Evolutionary conservation across 768 basidiomycete genomes (phyloP).

Genomic region (Punctularia strigosozonata): DNA sequence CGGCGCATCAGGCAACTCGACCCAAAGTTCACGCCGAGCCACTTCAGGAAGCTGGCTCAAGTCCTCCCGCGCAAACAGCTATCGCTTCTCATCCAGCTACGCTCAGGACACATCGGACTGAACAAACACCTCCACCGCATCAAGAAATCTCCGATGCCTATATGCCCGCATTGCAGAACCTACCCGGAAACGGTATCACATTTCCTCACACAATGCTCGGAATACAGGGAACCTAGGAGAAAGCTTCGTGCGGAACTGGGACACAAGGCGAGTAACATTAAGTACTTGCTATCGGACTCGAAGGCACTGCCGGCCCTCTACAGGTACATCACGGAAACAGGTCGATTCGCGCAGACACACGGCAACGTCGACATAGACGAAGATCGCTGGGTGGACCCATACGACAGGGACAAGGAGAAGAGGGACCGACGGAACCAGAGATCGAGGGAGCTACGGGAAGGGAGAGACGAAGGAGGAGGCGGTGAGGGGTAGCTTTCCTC

Average conservation of each 20-base stretch:
- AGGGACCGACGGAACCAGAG: too few species aligned
- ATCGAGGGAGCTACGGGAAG: too few species aligned
- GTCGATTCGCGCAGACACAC: neutral
- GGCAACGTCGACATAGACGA: too few species aligned
- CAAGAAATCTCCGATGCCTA: conserved; percentile 11
- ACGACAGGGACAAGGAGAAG: too few species aligned
- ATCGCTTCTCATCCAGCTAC: conserved; percentile 18
- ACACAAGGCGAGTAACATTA: neutral
- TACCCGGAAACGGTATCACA: conserved; percentile 18
- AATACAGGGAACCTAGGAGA: conserved; percentile 4
- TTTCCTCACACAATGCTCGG: conserved; percentile 18
- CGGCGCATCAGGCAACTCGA: neutral
- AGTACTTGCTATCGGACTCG: neutral
- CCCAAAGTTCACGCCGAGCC: neutral
- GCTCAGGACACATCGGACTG: conserved; percentile 19
- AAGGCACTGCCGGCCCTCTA: neutral
- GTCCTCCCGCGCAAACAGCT: conserved; percentile 8
- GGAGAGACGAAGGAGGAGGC: too few species aligned
- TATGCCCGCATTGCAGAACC: conserved; percentile 15
- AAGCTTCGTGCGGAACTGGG: neutral
- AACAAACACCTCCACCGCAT: conserved; percentile 20
- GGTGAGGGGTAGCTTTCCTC: too few species aligned
- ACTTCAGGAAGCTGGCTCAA: conserved; percentile 1
- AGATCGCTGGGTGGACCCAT: too few species aligned
- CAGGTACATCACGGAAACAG: neutral